Evolutionary conservation across 2,329 filamentous ascomycete genomes (phyloP).

Genomic region (Fusarium illudens): DNA sequence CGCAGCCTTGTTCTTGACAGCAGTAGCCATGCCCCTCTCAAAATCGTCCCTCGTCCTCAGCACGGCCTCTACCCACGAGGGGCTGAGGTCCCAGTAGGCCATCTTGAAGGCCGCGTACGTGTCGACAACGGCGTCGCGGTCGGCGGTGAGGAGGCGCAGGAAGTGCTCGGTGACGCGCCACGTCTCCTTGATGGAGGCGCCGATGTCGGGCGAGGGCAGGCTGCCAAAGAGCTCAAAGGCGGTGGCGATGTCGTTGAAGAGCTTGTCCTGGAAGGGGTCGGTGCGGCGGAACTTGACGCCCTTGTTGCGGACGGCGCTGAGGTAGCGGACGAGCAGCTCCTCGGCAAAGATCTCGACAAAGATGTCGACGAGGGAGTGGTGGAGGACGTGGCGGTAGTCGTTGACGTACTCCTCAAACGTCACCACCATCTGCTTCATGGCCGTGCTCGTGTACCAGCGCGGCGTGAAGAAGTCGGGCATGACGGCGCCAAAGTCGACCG

Average conservation of each 20-base stretch:
- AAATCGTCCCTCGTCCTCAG: constrained; percentile 90
- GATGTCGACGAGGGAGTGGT: constrained; percentile 88
- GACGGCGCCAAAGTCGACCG: constrained; percentile 85
- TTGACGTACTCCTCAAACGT: constrained; percentile 95
- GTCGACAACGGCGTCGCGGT: constrained; percentile 75
- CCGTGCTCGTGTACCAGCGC: constrained; percentile 85
- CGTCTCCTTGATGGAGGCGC: constrained; percentile 80
- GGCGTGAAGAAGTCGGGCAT: constrained; percentile 91
- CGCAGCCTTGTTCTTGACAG: constrained; percentile 87
- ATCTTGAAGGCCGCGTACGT: constrained; percentile 86
- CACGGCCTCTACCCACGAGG: constrained; percentile 95
- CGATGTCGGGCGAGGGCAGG: constrained; percentile 75
- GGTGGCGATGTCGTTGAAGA: constrained; percentile 90
- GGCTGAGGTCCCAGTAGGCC: constrained; percentile 91
- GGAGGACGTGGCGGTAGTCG: constrained; percentile 85
- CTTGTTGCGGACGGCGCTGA: constrained; percentile 86
- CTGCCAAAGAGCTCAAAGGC: constrained; percentile 88
- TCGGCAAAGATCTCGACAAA: constrained; percentile 93
- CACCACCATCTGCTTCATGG: constrained; percentile 91
- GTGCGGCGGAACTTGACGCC: constrained; percentile 85
- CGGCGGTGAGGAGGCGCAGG: constrained; percentile 78
- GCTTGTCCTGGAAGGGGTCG: constrained; percentile 91
- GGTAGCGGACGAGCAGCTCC: constrained; percentile 86
- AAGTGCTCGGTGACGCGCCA: constrained; percentile 93
- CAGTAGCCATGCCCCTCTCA: constrained; percentile 86